Evolutionary conservation across 2,329 filamentous ascomycete genomes (phyloP).

Genomic region (Colletotrichum abscissum): DNA sequence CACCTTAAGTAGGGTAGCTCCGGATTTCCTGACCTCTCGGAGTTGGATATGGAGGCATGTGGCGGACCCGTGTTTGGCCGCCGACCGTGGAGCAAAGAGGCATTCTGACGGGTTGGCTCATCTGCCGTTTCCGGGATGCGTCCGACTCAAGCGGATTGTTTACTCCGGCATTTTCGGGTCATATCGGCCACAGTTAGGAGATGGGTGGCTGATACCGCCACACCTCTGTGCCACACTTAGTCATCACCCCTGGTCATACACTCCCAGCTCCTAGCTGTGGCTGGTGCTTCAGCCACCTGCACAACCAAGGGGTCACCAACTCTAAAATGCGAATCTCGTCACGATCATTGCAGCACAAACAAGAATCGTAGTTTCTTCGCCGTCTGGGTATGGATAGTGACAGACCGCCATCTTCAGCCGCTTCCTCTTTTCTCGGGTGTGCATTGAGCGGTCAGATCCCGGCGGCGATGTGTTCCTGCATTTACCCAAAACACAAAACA

Average conservation of each 20-base stretch:
- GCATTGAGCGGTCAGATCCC: conserved; percentile 10
- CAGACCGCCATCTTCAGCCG: neutral
- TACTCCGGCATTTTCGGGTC: neutral
- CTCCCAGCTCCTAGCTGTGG: neutral
- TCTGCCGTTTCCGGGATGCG: neutral
- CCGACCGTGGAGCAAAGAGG: neutral
- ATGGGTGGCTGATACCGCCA: neutral
- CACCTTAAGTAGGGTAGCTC: neutral
- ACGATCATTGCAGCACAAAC: neutral
- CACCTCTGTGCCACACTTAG: neutral
- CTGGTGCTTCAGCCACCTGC: neutral
- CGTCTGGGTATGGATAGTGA: neutral
- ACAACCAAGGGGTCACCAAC: too few relatives aligned
- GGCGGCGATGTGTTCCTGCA: neutral
- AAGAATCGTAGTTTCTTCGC: neutral
- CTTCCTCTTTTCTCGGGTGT: too few relatives aligned
- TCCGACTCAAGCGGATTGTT: neutral
- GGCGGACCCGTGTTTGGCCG: neutral
- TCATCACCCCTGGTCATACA: too few relatives aligned
- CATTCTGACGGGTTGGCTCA: neutral
- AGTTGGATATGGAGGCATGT: conserved; percentile 1
- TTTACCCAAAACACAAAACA: neutral
- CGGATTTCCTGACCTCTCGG: conserved; percentile 16
- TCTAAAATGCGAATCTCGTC: neutral
- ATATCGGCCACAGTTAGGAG: neutral